Base-by-base conservation (phyloP, 2,329 filamentous ascomycete species). In the Tolypocladium pustulatum region DNA sequence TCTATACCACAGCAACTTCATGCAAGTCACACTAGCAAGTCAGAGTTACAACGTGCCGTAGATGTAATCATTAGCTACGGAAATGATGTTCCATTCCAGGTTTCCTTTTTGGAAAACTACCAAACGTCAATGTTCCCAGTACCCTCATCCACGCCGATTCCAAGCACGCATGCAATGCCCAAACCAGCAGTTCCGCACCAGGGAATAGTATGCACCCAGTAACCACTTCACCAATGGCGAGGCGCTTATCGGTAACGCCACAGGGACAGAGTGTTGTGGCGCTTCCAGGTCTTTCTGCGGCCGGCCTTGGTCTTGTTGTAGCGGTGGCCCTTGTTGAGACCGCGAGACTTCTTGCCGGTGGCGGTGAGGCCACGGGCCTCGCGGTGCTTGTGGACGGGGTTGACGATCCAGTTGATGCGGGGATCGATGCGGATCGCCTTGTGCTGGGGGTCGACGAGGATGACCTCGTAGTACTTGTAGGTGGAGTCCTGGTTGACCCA, bases 401-500 rank as follows among this genome's bases (percentile, higher is more conserved):
- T 95, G 82, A 93, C 91, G 85, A 99, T 99, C 94, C 94, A 99
- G 90, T 96, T 99, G 90, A 99, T 97, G 81, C 94, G 92, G 74
- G 94, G 83, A 79, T 99, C 94, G 76, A 89, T 90, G 80, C 94
- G 94, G 86, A 99, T 99, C 75, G 94, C 94, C 87, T 97, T 97
- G 90, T 99, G 94, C 84, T 95, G 90, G 77, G 94, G 94, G 84
- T 99, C 94, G 76, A 99, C 93, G 75, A 97, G 90, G 84, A 99
- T 97, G 80, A 97, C 88, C 83, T 99, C 94, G 85, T 86, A 99
- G 90, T 99, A 99, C 87, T 99, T 99, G 90, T 97, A 99, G 81
- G 94, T 99, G 63, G 92, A 97, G 85, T 99, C 94, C 86, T 97
- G 91, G 90, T 99, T 99, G 85, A 99, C 91, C 95, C 95, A 99